These are phyloP conservation scores for Botrytis pseudocinerea DNA, from an alignment of 2,329 filamentous ascomycete genomes.

Conservation along the genomic window DNA sequence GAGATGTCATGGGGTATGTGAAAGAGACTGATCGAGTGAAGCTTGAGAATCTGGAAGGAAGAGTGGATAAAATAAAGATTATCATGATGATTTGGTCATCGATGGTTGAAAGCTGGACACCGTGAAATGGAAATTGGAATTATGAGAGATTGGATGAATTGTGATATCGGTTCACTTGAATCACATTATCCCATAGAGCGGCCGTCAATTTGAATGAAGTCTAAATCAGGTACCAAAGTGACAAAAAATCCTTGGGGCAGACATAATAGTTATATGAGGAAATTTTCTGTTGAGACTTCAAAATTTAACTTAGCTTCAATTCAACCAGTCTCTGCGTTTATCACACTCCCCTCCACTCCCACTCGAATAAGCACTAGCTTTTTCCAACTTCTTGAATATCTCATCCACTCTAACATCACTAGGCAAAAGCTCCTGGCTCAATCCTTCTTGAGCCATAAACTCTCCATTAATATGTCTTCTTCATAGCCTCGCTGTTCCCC, in stretches of 20 bases:
- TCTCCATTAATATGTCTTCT: too few relatives aligned
- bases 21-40: background rate
- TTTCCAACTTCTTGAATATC: too few relatives aligned
- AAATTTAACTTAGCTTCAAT: background rate
- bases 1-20: background rate
- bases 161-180: background rate
- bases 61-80: background rate
- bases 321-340: too few relatives aligned
- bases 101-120: background rate
- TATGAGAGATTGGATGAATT: background rate
- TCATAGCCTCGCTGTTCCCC: too few relatives aligned
- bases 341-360: too few relatives aligned
- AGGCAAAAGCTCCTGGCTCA: too few relatives aligned
- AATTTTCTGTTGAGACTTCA: background rate
- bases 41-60: background rate
- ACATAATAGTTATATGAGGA: rapidly evolving
- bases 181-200: background rate
- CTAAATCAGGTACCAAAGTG: rapidly evolving
- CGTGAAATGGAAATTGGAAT: background rate
- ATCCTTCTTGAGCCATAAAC: too few relatives aligned
- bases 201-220: background rate
- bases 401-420: too few relatives aligned
- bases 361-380: too few relatives aligned
- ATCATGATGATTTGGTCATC: background rate
- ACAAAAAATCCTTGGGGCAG: background rate